Base-by-base conservation (phyloP, 371 early-diverging fungal genomes). In the Circinella umbellata region DNA sequence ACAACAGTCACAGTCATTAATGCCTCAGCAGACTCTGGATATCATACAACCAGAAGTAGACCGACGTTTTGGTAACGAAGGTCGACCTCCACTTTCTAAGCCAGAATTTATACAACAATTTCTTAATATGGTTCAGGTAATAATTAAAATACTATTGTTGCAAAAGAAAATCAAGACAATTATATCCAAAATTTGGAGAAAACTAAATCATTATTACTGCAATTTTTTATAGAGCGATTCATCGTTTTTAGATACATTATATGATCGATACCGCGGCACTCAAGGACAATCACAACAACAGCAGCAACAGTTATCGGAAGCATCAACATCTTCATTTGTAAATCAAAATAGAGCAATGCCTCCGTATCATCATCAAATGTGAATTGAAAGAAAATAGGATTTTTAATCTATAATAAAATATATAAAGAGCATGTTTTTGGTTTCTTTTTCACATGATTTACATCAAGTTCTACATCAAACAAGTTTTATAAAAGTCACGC, bases 41-140 rank as follows among this genome's bases (percentile, higher is more conserved):
- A 47, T 78, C 9, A 76, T 77, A 68, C 67, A 71, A 20, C 64
- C 73, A 14, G 81, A 81, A 42, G 27, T 81, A 3, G 65, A 49
- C 8, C 68, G 70, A 61, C 78, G 81, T 15, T 69, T 80, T 53
- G 64, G 39, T 20, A 59, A 42, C 11, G 67, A 60, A 48, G 64
- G 59, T 63, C 73, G 68, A 37, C 77, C 74, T 4, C 10, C 71
- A 4, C 51, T 85, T 36, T 82, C 85, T 15, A 85, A 82, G 27
- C 78, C 81, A 18, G 83, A 85, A 53, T 85, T 82, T 65, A 85
- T 85, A 66, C 85, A 82, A 39, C 85, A 85, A 61, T 71, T 81
- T 49, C 54, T 82, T 47, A 78, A 74, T 48, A 76, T 82, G 61
- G 73, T 85, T 4, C 81, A 84, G 74, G 84, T 84, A 77, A 27